Evolutionary conservation across 768 basidiomycete genomes (phyloP).

Genomic region (Rubroboletus satanas): DNA sequence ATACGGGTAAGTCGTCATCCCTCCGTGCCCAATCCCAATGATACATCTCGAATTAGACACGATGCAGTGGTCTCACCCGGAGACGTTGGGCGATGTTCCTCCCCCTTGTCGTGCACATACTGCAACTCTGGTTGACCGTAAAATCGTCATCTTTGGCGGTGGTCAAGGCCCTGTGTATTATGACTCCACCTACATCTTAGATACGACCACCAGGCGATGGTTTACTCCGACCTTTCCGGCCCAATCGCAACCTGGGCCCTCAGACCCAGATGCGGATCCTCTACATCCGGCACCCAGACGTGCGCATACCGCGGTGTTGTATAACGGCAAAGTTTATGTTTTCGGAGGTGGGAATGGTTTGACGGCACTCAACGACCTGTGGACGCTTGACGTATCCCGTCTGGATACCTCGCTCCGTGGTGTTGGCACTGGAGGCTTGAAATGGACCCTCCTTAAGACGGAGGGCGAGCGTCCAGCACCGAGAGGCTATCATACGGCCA

Average conservation of each 20-base stretch:
- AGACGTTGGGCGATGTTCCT: conserved; percentile 72
- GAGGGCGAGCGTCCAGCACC: conserved; percentile 53
- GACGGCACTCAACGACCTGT: conserved; percentile 86
- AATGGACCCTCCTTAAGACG: conserved; percentile 60
- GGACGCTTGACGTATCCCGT: conserved; percentile 72
- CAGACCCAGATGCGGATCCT: conserved; percentile 5
- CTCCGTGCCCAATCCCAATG: background rate
- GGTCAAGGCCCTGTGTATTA: conserved; percentile 82
- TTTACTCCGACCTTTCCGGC: conserved; percentile 39
- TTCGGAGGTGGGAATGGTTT: conserved; percentile 95
- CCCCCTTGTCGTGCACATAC: conserved; percentile 87
- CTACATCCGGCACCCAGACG: conserved; percentile 64
- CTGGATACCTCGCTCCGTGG: conserved; percentile 27
- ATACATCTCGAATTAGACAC: conserved; percentile 50
- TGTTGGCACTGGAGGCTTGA: conserved; percentile 29
- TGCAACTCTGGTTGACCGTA: conserved; percentile 75
- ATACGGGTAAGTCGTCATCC: conserved; percentile 53
- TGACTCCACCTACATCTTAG: conserved; percentile 77
- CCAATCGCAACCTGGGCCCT: conserved; percentile 1
- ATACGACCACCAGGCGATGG: conserved; percentile 73
- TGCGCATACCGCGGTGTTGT: conserved; percentile 81
- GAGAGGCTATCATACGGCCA: conserved; percentile 89
- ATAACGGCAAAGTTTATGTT: conserved; percentile 69
- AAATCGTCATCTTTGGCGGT: conserved; percentile 82
- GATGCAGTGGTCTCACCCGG: conserved; percentile 83